Evolutionary conservation across 345 rosid species (phyloP), one percentile per base, ranked within the genome.

Genomic region (Gossypium ekmanianum): DNA sequence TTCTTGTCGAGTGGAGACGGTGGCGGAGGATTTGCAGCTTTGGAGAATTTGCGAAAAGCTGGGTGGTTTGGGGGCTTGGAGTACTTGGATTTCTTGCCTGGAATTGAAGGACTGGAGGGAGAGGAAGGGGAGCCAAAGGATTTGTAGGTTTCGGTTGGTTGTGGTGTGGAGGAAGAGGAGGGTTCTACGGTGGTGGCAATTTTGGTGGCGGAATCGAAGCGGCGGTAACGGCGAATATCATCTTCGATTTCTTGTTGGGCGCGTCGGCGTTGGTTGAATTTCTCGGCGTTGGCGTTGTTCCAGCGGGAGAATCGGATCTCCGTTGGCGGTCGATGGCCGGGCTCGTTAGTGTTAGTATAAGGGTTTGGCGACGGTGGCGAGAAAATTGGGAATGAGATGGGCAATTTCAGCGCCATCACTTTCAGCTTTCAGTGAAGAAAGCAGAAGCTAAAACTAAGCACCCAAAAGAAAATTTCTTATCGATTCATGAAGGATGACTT

Each of bases 81-180:
- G 84, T 92, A 88, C 78, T 91, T 92, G 71, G 97, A 92, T 77
- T 85, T 88, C 61, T 80, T 87, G 47, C 95, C 96, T 45, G 94
- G 97, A 65, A 94, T 88, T 22, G 97, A 94, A 20, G 92, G 84
- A 12, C 73, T 71, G 14, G 94, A 94, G 6, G 97, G 98, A 57
- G 86, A 83, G 26, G 97, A 92, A 27, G 93, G 97, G 14, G 93
- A 86, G 63, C 92, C 97, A 0, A 76, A 67, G 71, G 97, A 94
- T 80, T 78, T 92, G 80, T 84, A 90, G 11, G 79, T 65, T 20
- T 63, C 80, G 11, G 80, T 77, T 18, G 80, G n/a, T 54, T 7
- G 29, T 8, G 47, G 71, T 52, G 22, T 70, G 16, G 26, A 47
- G n/a, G 7, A 48, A 3, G 81, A 56, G 63, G 73, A 24, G 13